phyloP scores from a whole-genome alignment of 2,329 filamentous ascomycete genomes.

The Scedosporium dehoogii region DNA sequence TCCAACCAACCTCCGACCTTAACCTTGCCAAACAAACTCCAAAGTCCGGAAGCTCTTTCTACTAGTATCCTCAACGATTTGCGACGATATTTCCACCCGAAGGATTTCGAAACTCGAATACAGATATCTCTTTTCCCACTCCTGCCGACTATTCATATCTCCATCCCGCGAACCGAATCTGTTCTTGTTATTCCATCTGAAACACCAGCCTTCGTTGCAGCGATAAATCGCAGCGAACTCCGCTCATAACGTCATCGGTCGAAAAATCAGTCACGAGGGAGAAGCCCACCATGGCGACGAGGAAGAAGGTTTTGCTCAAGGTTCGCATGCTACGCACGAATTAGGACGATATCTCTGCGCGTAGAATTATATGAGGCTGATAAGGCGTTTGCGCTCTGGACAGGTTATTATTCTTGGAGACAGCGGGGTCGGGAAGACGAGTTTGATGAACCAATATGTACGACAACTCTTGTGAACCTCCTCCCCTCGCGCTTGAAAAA shows the following conservation, averaged over 20 bases:
- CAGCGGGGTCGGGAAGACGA: conserved; percentile 98
- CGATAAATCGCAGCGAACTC: background rate
- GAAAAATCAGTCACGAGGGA: conserved; percentile 1
- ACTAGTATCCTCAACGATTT: background rate
- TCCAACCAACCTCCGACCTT: background rate
- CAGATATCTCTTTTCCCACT: background rate
- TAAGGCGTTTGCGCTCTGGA: conserved; percentile 6
- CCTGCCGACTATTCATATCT: background rate
- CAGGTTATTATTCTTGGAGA: conserved; percentile 98
- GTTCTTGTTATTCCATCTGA: background rate
- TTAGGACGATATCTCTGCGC: conserved; percentile 8
- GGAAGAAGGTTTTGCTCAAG: conserved; percentile 89
- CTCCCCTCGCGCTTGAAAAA: conserved; percentile 7
- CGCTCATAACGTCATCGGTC: conserved; percentile 2
- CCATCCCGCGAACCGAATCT: background rate
- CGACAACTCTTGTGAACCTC: conserved; percentile 22
- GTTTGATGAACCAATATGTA: conserved; percentile 99
- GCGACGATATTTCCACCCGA: background rate
- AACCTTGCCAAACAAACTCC: background rate
- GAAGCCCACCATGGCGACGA: conserved; percentile 54
- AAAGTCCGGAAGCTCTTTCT: background rate
- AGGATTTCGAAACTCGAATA: background rate
- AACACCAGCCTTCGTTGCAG: background rate
- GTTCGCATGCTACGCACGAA: conserved; percentile 32
- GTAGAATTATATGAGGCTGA: background rate